Conservation (phyloP, 2,329 filamentous ascomycete species). For the Truncatella angustata region DNA sequence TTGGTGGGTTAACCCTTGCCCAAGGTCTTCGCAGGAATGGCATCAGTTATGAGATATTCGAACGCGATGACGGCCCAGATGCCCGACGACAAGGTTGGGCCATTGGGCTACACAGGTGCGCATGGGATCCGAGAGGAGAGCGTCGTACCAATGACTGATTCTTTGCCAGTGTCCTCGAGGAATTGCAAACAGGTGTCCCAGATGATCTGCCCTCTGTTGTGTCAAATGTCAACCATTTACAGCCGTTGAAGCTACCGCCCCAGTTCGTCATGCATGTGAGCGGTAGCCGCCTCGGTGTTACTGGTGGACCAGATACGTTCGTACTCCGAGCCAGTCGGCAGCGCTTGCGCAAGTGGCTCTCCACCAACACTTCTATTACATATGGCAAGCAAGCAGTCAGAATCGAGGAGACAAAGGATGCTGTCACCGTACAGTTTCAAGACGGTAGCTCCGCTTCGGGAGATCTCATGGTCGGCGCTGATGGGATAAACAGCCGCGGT, state of each 20-base stretch:
- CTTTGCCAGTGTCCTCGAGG: neutral
- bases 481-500: slow-evolving; percentile 25
- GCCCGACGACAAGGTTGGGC: slow-evolving; percentile 4
- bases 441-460: slow-evolving; percentile 22
- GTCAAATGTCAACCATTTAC: neutral
- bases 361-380: slow-evolving; percentile 20
- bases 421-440: slow-evolving; percentile 21
- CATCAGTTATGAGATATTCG: neutral
- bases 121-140: too few relatives aligned
- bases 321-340: slow-evolving; percentile 19
- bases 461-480: slow-evolving; percentile 26
- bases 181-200: neutral
- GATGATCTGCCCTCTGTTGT: neutral
- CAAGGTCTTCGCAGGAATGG: neutral
- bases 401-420: slow-evolving; percentile 16
- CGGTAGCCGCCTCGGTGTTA: neutral
- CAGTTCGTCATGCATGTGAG: neutral
- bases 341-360: slow-evolving; percentile 23
- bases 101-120: neutral
- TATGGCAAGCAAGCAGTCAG: slow-evolving; percentile 20
- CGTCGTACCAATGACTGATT: too few relatives aligned
- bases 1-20: neutral
- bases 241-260: neutral
- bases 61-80: neutral
- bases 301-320: neutral